A percentile compares a stretch with the other conserved stretches of the same genome.
Conservation (phyloP, 2,329 filamentous ascomycete species). For the Nectriaceae sp. region DNA sequence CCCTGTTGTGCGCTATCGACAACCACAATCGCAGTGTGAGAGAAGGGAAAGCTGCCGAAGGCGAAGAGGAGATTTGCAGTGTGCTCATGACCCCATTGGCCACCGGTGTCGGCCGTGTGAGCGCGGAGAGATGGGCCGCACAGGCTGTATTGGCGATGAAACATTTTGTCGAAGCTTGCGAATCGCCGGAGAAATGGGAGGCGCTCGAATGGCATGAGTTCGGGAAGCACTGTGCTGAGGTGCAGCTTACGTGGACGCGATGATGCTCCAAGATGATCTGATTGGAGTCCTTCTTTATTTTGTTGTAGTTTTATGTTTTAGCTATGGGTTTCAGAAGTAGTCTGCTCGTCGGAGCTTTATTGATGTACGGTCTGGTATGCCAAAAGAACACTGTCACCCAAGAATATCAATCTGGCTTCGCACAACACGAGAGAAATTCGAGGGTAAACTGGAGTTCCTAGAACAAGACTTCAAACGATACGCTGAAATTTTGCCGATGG, state of each 20-base stretch:
- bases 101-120: slow-evolving; percentile 49
- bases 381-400: no score
- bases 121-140: slow-evolving; percentile 48
- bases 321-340: no score
- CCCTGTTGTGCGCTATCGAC: slow-evolving; percentile 49
- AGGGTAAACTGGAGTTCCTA: no score
- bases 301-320: no score
- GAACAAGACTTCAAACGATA: no score
- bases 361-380: no score
- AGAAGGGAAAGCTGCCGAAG: slow-evolving; percentile 3
- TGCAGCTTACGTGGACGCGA: not conserved
- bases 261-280: no score
- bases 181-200: slow-evolving; percentile 45
- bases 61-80: slow-evolving; percentile 36
- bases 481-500: no score
- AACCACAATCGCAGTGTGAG: slow-evolving; percentile 42
- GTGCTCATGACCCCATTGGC: slow-evolving; percentile 55
- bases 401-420: no score
- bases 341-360: no score
- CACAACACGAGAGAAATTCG: no score
- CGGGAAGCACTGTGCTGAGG: not conserved
- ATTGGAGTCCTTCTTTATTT: no score
- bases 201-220: slow-evolving; percentile 37
- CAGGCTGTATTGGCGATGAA: slow-evolving; percentile 53
- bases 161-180: slow-evolving; percentile 50